Conservation (phyloP, 371 early-diverging fungal species). For the Rhizopus delemar region DNA sequence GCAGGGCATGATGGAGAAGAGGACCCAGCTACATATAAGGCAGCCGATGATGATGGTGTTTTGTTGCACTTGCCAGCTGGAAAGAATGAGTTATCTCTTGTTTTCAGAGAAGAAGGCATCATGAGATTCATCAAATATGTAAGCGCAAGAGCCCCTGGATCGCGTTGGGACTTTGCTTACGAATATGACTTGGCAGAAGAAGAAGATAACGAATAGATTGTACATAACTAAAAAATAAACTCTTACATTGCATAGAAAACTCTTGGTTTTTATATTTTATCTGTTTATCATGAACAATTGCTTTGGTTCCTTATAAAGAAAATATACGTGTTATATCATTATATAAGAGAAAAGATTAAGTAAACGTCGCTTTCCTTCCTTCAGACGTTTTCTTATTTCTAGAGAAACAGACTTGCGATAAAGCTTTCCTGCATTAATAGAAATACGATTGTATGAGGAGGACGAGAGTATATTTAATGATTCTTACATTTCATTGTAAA, state of each 20-base stretch:
- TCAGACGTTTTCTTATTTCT: too few species aligned
- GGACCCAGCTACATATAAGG: conserved; percentile 71
- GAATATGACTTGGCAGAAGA: conserved; percentile 50
- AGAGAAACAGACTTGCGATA: too few species aligned
- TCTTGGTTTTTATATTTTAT: too few species aligned
- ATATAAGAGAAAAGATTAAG: too few species aligned
- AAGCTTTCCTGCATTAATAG: too few species aligned
- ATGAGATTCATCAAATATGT: conserved; percentile 80
- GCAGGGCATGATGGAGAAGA: conserved; percentile 63
- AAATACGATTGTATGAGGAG: too few species aligned
- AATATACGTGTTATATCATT: too few species aligned
- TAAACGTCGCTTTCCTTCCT: too few species aligned
- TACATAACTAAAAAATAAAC: neutral
- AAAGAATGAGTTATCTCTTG: conserved; percentile 64
- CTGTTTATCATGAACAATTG: too few species aligned
- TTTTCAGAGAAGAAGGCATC: conserved; percentile 69
- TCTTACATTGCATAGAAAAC: neutral
- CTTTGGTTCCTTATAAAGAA: too few species aligned
- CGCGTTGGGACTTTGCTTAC: conserved; percentile 79
- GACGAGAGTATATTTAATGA: too few species aligned
- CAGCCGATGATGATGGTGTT: conserved; percentile 57
- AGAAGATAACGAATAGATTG: neutral
- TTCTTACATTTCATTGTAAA: too few species aligned
- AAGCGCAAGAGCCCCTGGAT: conserved; percentile 64
- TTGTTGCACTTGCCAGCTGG: conserved; percentile 68